A percentile compares a stretch with the other conserved stretches of the same genome.
Conservation (phyloP, 805 yeast genomes). For the Candida maesae region DNA sequence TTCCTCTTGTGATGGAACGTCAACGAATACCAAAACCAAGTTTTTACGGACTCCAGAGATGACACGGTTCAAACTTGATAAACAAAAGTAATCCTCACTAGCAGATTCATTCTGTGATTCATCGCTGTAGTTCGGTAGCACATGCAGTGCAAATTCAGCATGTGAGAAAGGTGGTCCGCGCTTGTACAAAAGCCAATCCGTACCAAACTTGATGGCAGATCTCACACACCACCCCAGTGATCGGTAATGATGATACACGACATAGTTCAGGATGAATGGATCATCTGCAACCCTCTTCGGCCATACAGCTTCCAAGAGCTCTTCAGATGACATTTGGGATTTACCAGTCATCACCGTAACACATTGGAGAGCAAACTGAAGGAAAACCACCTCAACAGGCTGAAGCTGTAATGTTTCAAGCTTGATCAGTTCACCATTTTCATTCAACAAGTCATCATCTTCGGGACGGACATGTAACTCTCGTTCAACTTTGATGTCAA, state of each 20-base stretch:
- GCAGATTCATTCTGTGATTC: conserved; percentile 27
- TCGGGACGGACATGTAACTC: conserved; percentile 30
- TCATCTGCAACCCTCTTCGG: conserved; percentile 18
- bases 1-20: conserved; percentile 40
- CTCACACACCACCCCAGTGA: conserved; percentile 94
- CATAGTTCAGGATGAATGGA: conserved; percentile 42
- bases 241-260: conserved; percentile 80
- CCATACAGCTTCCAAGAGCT: conserved; percentile 14
- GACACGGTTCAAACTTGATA: conserved; percentile 71
- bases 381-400: conserved; percentile 72
- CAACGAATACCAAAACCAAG: conserved; percentile 65
- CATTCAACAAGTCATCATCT: conserved; percentile 32
- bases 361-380: conserved; percentile 53
- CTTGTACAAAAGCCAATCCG: conserved; percentile 77
- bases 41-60: conserved; percentile 84
- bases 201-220: conserved; percentile 88
- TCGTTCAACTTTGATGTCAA: conserved; percentile 22
- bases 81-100: conserved; percentile 51
- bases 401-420: conserved; percentile 53
- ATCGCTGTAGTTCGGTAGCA: conserved; percentile 39
- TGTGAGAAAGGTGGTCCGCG: conserved; percentile 96
- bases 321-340: conserved; percentile 13
- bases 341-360: conserved; percentile 33
- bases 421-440: conserved; percentile 29
- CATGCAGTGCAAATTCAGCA: conserved; percentile 75